Conservation (phyloP, 352 stramenopile species). For the Globisporangium alternatum region DNA sequence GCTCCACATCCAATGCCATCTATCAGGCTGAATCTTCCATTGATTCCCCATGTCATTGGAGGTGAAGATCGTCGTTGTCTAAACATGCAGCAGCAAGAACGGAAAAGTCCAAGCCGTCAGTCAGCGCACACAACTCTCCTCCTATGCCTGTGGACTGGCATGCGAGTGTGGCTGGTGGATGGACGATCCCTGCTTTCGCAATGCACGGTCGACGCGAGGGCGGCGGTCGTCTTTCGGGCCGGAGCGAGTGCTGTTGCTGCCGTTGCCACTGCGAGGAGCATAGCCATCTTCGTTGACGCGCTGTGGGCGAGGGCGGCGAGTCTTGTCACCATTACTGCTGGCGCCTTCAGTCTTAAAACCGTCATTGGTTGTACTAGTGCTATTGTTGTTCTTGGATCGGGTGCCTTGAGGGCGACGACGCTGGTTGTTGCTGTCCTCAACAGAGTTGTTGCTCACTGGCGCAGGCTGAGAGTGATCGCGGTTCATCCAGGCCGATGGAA, state of each 20-base stretch:
- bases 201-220: conserved; percentile 29
- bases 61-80: conserved; percentile 9
- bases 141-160: conserved; percentile 19
- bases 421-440: conserved; percentile 23
- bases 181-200: conserved; percentile 35
- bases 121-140: neutral
- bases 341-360: neutral
- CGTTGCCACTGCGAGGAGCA: conserved; percentile 19
- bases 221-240: conserved; percentile 37
- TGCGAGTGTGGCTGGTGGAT: conserved; percentile 25
- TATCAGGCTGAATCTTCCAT: neutral
- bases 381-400: conserved; percentile 34
- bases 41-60: neutral
- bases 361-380: conserved; percentile 19
- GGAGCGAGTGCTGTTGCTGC: conserved; percentile 16
- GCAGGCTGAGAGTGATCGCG: conserved; percentile 23
- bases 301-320: conserved; percentile 30
- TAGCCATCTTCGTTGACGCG: conserved; percentile 29
- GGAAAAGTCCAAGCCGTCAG: neutral
- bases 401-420: conserved; percentile 34
- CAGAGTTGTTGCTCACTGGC: conserved; percentile 16
- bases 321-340: conserved; percentile 22
- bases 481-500: conserved; percentile 22
- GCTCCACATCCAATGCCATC: neutral
- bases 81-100: conserved; percentile 3